A percentile compares a stretch with the other conserved stretches of the same genome.
These are phyloP conservation scores for Colletotrichum sp. DNA, from an alignment of 2,329 filamentous ascomycete genomes.

Conservation along the genomic window DNA sequence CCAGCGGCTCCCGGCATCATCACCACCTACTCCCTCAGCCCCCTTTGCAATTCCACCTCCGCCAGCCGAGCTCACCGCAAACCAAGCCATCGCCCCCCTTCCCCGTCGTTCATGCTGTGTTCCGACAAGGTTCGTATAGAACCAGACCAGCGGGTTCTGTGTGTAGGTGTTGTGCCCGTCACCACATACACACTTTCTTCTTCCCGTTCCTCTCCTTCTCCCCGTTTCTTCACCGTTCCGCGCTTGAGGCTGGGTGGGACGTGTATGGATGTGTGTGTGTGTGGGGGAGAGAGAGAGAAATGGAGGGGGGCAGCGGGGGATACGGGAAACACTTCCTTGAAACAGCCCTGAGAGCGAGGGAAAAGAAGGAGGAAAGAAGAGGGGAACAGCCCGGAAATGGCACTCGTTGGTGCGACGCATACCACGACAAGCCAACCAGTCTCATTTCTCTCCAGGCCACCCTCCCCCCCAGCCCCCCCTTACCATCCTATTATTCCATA, in stretches of 20 bases:
- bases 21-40: background rate
- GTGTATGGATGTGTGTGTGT: background rate
- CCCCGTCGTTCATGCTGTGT: constrained; percentile 17
- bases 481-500: background rate
- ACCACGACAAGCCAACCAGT: background rate
- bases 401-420: background rate
- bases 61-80: background rate
- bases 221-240: background rate
- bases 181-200: background rate
- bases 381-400: background rate
- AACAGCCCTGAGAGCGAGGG: background rate
- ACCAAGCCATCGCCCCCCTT: background rate
- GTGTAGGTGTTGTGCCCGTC: background rate
- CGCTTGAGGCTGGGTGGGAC: background rate
- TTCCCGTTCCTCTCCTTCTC: background rate
- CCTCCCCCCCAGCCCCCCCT: background rate
- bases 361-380: background rate
- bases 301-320: background rate
- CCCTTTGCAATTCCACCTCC: background rate
- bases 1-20: background rate
- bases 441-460: background rate
- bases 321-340: background rate
- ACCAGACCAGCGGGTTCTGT: constrained; percentile 12
- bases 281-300: background rate
- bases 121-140: constrained; percentile 15